Base-by-base conservation (phyloP, 1,284 basidiomycete species). In the Cutaneotrichosporon curvatum region DNA sequence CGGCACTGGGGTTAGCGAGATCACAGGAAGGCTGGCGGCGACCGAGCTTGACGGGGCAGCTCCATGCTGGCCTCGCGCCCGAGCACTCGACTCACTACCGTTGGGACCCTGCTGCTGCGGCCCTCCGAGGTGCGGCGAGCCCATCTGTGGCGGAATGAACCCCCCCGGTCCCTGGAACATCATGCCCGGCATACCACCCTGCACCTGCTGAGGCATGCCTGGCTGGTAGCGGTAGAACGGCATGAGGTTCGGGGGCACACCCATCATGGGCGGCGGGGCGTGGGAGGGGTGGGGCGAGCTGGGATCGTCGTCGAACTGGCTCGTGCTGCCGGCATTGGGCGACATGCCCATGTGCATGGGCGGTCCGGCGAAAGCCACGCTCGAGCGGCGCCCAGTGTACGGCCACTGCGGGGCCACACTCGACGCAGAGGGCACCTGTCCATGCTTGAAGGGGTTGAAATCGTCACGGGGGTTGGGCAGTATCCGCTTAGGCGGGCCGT, bases 381-480 rank as follows among this genome's bases (percentile, higher is more conserved):
- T 79, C 57, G 79, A 89, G 36, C 87, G 82, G 71, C 90, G 89
- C 61, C 90, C 90, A 56, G 73, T 84, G 73, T 87, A 94, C 21
- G 85, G 85, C 91, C 90, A 95, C 56, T 79, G 76, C 2, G 85
- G 77, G 19, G 76, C 84, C 55, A 88, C 78, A 58, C 79, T 76
- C 20, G 78, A 72, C 11, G 88, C 81, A 50, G 87, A 84, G 7
- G 77, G 78, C 45, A 89, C 81, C 46, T 50, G 52, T 28, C 52
- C 48, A 61, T 82, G 80, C 73, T 90, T 89, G 61, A 65, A 92
- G 21, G 90, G 87, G 71, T 91, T 94, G 68, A 95, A 96, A 62
- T 95, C 91, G 59, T 92, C 87, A 71, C 90, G 86, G 60, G 90
- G 78, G 63, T 88, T 84, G 36, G 89, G 81, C 18, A 79, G 75